A percentile compares a stretch with the other conserved stretches of the same genome.
Conservation (phyloP, 768 basidiomycete genomes). For the Suillus variegatus region DNA sequence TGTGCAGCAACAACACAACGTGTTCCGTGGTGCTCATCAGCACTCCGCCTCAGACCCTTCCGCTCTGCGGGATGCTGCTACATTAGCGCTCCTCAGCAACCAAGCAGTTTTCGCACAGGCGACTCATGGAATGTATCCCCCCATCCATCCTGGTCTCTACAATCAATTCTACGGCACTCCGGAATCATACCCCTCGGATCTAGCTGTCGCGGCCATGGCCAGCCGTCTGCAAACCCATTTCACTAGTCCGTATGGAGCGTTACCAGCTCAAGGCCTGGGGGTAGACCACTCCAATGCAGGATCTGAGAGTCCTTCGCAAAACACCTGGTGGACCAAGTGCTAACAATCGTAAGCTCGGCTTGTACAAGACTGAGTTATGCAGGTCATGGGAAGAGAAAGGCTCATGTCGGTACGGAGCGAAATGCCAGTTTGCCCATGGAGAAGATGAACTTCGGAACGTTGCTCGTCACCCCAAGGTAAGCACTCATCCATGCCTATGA, state of each 20-base stretch:
- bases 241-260: constrained; percentile 53
- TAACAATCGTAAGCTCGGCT: constrained; percentile 86
- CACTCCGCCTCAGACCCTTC: constrained; percentile 85
- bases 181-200: constrained; percentile 57
- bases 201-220: constrained; percentile 57
- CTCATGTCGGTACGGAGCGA: constrained; percentile 78
- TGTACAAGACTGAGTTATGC: constrained; percentile 92
- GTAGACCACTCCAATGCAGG: constrained; percentile 40
- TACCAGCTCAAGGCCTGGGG: constrained; percentile 45
- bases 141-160: constrained; percentile 62
- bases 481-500: constrained; percentile 15
- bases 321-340: constrained; percentile 75
- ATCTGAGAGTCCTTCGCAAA: constrained; percentile 21
- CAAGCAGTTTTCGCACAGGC: constrained; percentile 48
- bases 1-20: constrained; percentile 77
- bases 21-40: constrained; percentile 74
- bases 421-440: constrained; percentile 94
- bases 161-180: constrained; percentile 69
- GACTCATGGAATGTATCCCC: constrained; percentile 58
- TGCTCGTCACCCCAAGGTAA: constrained; percentile 86
- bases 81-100: constrained; percentile 62
- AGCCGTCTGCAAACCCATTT: constrained; percentile 60
- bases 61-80: constrained; percentile 67
- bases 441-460: constrained; percentile 85
- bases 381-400: constrained; percentile 94